phyloP scores from a whole-genome alignment of 139 green algal genomes.

The Volvox africanus region DNA sequence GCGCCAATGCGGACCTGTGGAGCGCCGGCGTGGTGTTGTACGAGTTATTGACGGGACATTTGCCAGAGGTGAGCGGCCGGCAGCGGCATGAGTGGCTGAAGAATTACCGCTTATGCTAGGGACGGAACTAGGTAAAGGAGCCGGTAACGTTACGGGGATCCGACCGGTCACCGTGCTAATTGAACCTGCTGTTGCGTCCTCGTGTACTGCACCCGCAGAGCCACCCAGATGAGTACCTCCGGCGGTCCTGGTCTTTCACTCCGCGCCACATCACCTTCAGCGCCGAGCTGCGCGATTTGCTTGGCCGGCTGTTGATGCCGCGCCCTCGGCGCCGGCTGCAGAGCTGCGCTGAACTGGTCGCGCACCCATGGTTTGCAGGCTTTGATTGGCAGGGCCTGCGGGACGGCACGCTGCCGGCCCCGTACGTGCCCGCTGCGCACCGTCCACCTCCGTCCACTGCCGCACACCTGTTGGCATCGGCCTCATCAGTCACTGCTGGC shows the following conservation, averaged over 20 bases:
- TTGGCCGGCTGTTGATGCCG: slow-evolving; percentile 13
- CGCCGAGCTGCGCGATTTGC: slow-evolving; percentile 16
- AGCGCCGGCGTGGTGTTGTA: slow-evolving; percentile 60
- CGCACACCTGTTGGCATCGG: background rate
- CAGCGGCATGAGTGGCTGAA: background rate
- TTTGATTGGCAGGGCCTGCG: slow-evolving; percentile 43
- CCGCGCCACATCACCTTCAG: background rate
- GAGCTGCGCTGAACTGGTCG: background rate
- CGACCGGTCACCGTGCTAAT: background rate
- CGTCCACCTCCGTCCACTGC: background rate
- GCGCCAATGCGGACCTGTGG: slow-evolving; percentile 58
- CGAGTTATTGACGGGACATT: slow-evolving; percentile 60
- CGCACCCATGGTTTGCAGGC: slow-evolving; percentile 42
- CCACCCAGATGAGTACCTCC: slow-evolving; percentile 43
- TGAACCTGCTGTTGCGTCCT: background rate
- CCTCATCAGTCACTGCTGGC: background rate
- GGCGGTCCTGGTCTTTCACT: background rate
- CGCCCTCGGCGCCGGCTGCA: slow-evolving; percentile 22
- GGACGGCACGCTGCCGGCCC: slow-evolving; percentile 28
- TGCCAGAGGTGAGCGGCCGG: background rate
- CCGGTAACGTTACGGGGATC: background rate
- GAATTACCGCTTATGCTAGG: background rate
- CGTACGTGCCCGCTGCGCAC: slow-evolving; percentile 30
- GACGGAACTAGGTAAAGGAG: background rate
- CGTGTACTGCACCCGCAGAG: background rate